These are phyloP conservation scores for Microbotryum saponariae DNA, from an alignment of 1,284 basidiomycete genomes.

Conservation along the genomic window DNA sequence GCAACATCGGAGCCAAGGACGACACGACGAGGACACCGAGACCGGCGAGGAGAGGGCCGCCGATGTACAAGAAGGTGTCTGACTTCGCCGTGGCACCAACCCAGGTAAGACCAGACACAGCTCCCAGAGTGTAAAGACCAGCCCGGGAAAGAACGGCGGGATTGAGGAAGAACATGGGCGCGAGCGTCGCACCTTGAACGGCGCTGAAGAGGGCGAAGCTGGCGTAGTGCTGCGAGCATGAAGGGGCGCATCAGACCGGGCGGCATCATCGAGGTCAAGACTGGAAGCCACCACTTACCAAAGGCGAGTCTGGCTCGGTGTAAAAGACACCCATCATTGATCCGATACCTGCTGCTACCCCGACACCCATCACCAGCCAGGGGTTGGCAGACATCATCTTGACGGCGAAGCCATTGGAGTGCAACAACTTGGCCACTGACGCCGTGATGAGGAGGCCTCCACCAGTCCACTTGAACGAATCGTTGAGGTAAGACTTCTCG, in stretches of 20 bases:
- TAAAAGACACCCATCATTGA: conserved; percentile 59
- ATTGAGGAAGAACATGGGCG: conserved; percentile 73
- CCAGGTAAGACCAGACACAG: conserved; percentile 63
- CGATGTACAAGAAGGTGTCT: conserved; percentile 73
- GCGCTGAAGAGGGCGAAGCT: conserved; percentile 48
- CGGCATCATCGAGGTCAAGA: background rate
- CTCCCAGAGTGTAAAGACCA: conserved; percentile 77
- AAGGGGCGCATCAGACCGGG: conserved; percentile 33
- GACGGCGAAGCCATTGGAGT: conserved; percentile 63
- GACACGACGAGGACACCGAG: conserved; percentile 79
- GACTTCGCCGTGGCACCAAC: conserved; percentile 81
- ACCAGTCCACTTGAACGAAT: conserved; percentile 77
- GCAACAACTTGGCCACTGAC: conserved; percentile 65
- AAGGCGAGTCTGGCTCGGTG: conserved; percentile 61
- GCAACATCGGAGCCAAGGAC: conserved; percentile 74
- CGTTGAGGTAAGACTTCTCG: conserved; percentile 66
- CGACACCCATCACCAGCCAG: conserved; percentile 76
- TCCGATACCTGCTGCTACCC: conserved; percentile 53
- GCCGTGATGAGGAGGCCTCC: conserved; percentile 67
- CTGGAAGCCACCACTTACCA: too few species aligned
- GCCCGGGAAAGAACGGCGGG: conserved; percentile 82
- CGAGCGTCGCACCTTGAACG: conserved; percentile 74
- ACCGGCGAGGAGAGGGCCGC: conserved; percentile 52
- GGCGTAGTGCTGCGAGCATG: conserved; percentile 49
- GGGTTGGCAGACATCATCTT: conserved; percentile 75